Base-by-base conservation (phyloP, 2,329 filamentous ascomycete species). In the Aspergillus udagawae region DNA sequence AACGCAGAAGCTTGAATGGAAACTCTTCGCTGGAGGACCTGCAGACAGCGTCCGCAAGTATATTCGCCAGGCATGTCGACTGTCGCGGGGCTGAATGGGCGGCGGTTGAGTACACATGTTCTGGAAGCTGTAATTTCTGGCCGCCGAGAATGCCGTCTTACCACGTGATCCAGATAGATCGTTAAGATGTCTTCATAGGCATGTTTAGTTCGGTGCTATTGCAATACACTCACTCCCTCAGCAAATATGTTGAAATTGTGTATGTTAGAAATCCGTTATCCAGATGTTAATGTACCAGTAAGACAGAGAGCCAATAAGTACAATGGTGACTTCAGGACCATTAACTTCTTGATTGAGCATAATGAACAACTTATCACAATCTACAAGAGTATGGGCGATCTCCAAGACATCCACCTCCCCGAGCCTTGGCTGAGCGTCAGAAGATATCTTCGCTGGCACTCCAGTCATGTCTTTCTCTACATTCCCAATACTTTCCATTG, bases 401-500 rank as follows among this genome's bases (percentile, higher is more conserved):
- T 7, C 21, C 44, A 23, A 27, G 4, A 25, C 10, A 10, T 10
- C 21, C 21, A 25, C 20, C 12, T 25, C 23, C 23, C 8, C 21
- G 17, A 23, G 21, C 23, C 23, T 7, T n/a, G n/a, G 14, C 14
- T 49, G 6, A 38, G 38, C 41, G 51, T 54, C 52, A 64, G 44
- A 87, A 96, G 57, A 96, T 88, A 65, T 89, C 87, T 77, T 96
- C 91, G 71, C 72, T 92, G 68, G 25, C 85, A 82, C 60, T 84
- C 83, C 92, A 92, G 90, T 70, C 73, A 66, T 54, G 79, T 80
- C 67, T 79, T 80, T 52, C 89, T 85, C 55, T 81, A 75, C 21
- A 86, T 66, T 85, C 81, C 94, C 94, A 99, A 75, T 99, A 99
- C 73, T 89, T 84, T 42, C 89, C 89, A 67, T 86, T 95, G 68